Evolutionary conservation across 2,329 filamentous ascomycete species (phyloP).

Genomic region (Emergomyces orientalis): DNA sequence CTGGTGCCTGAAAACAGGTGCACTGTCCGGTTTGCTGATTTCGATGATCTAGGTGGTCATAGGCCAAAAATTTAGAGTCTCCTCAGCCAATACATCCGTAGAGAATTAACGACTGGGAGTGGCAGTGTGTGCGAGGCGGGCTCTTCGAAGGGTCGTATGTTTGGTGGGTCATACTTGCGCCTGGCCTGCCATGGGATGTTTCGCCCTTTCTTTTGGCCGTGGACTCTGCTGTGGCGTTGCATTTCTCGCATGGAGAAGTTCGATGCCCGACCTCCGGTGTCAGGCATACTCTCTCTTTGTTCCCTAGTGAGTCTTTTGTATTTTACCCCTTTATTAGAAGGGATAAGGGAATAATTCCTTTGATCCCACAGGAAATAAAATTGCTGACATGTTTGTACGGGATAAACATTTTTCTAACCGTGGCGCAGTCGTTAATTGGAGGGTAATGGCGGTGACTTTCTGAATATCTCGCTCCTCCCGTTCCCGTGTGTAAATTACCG

Average conservation of each 20-base stretch:
- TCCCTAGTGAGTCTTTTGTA: background rate
- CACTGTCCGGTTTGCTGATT: background rate
- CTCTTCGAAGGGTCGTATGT: too few species aligned
- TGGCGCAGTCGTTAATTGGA: background rate
- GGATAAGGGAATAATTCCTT: background rate
- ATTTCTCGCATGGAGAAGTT: background rate
- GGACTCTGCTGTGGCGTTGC: background rate
- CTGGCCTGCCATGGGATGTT: too few species aligned
- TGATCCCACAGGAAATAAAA: background rate
- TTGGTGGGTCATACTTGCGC: too few species aligned
- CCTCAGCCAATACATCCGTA: background rate
- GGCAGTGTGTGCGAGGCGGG: background rate
- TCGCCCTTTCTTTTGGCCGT: too few species aligned
- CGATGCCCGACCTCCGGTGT: background rate
- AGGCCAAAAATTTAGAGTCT: background rate
- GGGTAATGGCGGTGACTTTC: background rate
- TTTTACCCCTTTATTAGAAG: background rate
- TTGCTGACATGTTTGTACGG: background rate
- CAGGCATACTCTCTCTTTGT: background rate
- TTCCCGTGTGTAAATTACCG: background rate
- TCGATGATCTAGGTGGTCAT: background rate
- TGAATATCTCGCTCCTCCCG: too few species aligned
- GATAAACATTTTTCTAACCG: background rate
- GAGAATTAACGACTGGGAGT: background rate
- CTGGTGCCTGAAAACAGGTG: constrained; percentile 7